Evolutionary conservation across 306 rosid genomes (phyloP).

Genomic region (Casuarina equisetifolia): DNA sequence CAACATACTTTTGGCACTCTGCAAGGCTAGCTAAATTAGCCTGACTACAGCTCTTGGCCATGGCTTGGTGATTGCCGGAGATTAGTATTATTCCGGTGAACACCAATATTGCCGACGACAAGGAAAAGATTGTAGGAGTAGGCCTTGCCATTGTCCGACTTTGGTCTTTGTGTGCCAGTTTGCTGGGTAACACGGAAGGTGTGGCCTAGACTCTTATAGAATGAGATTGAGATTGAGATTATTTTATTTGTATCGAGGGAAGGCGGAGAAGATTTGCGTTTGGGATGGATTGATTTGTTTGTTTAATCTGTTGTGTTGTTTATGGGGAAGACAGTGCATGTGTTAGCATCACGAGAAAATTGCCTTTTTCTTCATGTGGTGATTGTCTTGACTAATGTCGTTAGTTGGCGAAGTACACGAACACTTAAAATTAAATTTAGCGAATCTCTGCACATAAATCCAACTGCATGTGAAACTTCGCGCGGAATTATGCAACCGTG

Average conservation of each 20-base stretch:
- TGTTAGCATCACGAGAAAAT: background rate
- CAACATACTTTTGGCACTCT: slow-evolving; percentile 27
- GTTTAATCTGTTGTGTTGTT: background rate
- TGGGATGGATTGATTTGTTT: too few species aligned
- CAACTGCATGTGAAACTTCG: background rate
- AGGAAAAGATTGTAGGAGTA: background rate
- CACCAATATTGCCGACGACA: slow-evolving; percentile 17
- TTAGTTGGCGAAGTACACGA: background rate
- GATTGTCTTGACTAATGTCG: background rate
- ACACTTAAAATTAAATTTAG: background rate
- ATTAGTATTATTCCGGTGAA: slow-evolving; percentile 25
- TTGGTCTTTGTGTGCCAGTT: too few species aligned
- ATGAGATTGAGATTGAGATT: too few species aligned
- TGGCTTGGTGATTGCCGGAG: slow-evolving; percentile 25
- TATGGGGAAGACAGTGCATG: background rate
- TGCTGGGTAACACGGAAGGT: too few species aligned
- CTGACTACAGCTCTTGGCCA: slow-evolving; percentile 36
- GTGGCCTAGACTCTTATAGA: too few species aligned
- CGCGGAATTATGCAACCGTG: too few species aligned
- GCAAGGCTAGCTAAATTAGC: slow-evolving; percentile 15
- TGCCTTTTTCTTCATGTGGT: background rate
- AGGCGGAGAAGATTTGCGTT: too few species aligned
- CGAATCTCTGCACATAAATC: background rate
- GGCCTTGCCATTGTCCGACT: too few species aligned
- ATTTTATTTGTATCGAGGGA: too few species aligned